Base-by-base conservation (phyloP, 2,329 filamentous ascomycete species). In the Colletotrichum orbiculare region DNA sequence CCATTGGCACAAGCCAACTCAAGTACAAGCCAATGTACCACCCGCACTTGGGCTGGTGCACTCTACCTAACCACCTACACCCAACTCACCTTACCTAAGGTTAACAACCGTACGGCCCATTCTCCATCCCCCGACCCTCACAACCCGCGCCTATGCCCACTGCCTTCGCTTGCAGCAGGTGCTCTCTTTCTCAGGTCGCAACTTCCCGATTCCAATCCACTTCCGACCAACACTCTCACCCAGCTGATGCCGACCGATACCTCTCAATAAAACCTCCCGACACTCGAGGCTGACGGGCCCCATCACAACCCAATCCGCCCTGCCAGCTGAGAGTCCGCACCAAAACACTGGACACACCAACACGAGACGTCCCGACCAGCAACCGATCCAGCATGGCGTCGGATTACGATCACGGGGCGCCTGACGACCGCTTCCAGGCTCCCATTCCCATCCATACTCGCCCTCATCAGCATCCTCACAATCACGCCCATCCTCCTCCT, bases 361-460 rank as follows among this genome's bases (percentile, higher is more conserved):
- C 57, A 42, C 46, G 38, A 48, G 35, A 46, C 46, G 3, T 25
- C 25, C 25, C 25, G 25, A 56, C 43, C 42, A 12, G 43, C 43
- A 38, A 54, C 13, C 41, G 61, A 39, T 52, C 46, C 49, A 60
- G 69, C 60, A 82, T 84, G 79, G 81, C 80, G 69, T 81, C 82
- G 69, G 81, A 82, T 68, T 81, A 83, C 73, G 80, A 81, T 70
- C 77, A 77, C 71, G 75, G 75, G 70, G 72, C 76, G 70, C 75
- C 77, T 66, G 72, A 71, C 73, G 80, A 81, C 68, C 76, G 74
- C 69, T 70, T 71, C 67, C 76, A 74, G 52, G 73, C 75, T 38
- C 67, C 67, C 25, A 25, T 25, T 25, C 25, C 25, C 25, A 25
- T 25, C 25, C 25, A 25, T 25, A 25, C 25, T 25, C 25, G 25